Conservation (phyloP, 176 grass and related monocot genomes). For the Carex scoparia region DNA sequence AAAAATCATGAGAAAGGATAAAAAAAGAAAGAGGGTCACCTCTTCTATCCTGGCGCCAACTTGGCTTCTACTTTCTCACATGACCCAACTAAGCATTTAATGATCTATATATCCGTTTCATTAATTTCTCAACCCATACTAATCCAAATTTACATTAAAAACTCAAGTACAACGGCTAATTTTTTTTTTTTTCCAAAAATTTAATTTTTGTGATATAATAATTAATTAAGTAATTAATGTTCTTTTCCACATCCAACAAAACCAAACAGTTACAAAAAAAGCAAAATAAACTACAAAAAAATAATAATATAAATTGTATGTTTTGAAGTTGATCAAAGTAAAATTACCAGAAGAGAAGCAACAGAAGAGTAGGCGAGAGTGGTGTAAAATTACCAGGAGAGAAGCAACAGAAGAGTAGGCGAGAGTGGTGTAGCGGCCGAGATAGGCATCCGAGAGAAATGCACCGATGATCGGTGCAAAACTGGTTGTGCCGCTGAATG, state of each 20-base stretch:
- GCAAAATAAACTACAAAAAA: not conserved
- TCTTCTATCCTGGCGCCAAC: constrained; percentile 2
- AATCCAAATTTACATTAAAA: not conserved
- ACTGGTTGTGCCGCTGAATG: constrained; percentile 73
- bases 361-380: constrained; percentile 72
- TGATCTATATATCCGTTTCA: not conserved
- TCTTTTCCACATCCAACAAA: not conserved
- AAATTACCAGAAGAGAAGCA: constrained; percentile 58
- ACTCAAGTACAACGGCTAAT: not conserved
- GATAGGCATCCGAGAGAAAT: constrained; percentile 87
- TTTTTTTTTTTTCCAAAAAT: not conserved
- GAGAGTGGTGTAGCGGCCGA: constrained; percentile 76
- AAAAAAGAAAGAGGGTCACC: not conserved
- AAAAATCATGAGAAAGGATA: not conserved
- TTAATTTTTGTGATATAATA: not conserved
- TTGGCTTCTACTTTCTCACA: constrained; percentile 17
- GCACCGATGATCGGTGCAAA: constrained; percentile 82
- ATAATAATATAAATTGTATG: not conserved
- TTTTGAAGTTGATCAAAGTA: not conserved
- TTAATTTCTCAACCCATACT: not conserved
- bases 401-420: constrained; percentile 70
- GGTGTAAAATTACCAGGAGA: constrained; percentile 47
- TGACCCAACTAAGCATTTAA: constrained; percentile 13
- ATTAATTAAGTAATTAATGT: not conserved
- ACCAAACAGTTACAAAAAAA: not conserved